Evolutionary conservation across 78 protist species (phyloP).

Genomic region (Dictyostelium purpureum): DNA sequence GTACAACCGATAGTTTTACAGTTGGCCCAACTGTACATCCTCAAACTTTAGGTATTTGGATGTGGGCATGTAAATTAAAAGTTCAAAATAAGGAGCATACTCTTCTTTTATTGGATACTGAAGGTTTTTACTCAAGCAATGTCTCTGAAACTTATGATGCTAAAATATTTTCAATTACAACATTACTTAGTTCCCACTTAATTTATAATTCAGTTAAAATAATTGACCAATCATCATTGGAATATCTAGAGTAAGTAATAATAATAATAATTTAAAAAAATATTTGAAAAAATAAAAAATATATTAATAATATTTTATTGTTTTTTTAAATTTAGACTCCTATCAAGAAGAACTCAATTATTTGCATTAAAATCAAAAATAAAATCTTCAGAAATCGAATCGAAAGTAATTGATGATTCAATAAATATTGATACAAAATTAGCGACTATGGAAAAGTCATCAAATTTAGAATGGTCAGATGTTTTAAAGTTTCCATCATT

Average conservation of each 20-base stretch:
- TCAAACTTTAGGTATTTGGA: conserved; percentile 64
- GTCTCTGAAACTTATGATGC: conserved; percentile 67
- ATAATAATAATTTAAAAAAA: no score
- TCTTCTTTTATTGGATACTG: conserved; percentile 45
- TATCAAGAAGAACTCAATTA: conserved; percentile 70
- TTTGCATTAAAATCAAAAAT: conserved; percentile 67
- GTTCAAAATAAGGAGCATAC: neutral
- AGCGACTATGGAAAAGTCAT: neutral
- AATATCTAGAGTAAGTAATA: conserved; percentile 48
- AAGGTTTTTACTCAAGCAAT: conserved; percentile 58
- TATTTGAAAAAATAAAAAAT: neutral
- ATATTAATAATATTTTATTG: neutral
- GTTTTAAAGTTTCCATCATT: conserved; percentile 30
- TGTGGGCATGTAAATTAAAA: conserved; percentile 20
- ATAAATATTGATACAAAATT: neutral
- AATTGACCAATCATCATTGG: conserved; percentile 67
- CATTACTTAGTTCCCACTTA: conserved; percentile 32
- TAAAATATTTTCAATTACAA: conserved; percentile 69
- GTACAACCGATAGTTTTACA: conserved; percentile 37
- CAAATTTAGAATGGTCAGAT: neutral
- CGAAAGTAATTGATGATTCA: neutral
- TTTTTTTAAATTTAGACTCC: neutral
- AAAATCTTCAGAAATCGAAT: neutral
- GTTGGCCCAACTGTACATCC: conserved; percentile 59
- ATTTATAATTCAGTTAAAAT: conserved; percentile 70